Base-by-base conservation (phyloP, 2,329 filamentous ascomycete genomes). In the Penicillium oxalicum region DNA sequence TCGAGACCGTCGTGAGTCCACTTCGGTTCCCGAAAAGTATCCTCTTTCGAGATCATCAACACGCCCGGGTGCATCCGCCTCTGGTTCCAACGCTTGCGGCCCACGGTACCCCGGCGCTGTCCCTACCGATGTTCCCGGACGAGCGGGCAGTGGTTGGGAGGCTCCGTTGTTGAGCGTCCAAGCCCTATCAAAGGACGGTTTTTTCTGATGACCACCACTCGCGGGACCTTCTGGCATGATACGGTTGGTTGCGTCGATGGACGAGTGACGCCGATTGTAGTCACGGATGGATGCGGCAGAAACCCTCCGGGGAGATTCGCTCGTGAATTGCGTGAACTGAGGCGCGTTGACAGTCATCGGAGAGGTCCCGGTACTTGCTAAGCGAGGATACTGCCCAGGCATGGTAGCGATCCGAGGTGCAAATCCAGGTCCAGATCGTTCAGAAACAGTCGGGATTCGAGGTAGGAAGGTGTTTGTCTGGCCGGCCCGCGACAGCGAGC, bases 11-110 rank as follows among this genome's bases (percentile, higher is more conserved):
- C 86, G 82, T 38, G 80, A 80, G 54, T 96, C 90, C 9, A 83
- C 76, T 61, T 97, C 91, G 12, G 86, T 87, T 3, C 91, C 89
- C 6, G 91, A 96, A 64, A 96, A 95, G 68, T 97, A 97, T 25
- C 91, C 91, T 33, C 89, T 81, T 61, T 97, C 93, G 12, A 88
- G 68, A 52, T 94, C 87, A 48, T 71, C 69, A 40, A 70, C 62
- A 52, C 64, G 52, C 50, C 62, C 58, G 45, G 68, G 58, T 9
- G 61, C 61, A 33, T 61, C 59, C 29, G 63, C 61, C 48, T 70
- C 63, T 18, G 63, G 60, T 43, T 62, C 63, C 54, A 66, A 60
- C 8, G 59, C 48, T 12, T 56, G 51, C 6, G 53, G 42, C 6
- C 53, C 54, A 6, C 53, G 57, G 44, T 57, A 60, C 32, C 48